Base-by-base conservation (phyloP, 2,329 filamentous ascomycete species). In the Elsinoe batatas region DNA sequence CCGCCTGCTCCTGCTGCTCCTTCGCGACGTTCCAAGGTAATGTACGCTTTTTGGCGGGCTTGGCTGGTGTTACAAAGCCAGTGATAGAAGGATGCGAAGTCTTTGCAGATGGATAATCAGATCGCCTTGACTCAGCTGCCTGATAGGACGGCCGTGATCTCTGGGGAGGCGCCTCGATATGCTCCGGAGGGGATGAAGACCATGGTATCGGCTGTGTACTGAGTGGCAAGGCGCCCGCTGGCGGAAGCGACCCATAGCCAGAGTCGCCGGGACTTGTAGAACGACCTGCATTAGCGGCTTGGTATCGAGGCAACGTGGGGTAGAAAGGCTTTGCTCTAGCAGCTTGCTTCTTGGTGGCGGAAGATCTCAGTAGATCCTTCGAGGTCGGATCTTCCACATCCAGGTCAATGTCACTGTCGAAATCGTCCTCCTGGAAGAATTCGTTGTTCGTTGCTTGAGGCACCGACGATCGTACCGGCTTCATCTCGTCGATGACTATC, bases 401-500 rank as follows among this genome's bases (percentile, higher is more conserved):
- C 20, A 95, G 74, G 56, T 89, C 80, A 17, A 84, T 79, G 62
- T 95, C 90, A 65, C 91, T 87, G 63, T 89, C 88, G 61, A 95
- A 93, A 65, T 95, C 91, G 62, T 91, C 84, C 59, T 90, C 87
- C 58, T 83, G 80, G 60, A 90, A 87, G 58, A 79, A 80, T 8
- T 86, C 79, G 5, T 65, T 58, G n/a, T 61, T 49, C 4, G 53
- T 55, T 33, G 64, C 50, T 36, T 62, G 60, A n/a, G 59, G 59
- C 15, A 60, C 54, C 8, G 60, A 63, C 44, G 60, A 55, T 22
- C 65, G 62, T 6, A 62, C 59, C 10, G 66, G 56, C 56, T 60
- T 62, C 62, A 71, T 69, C 68, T 75, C 72, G 65, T 71, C 69
- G 66, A 75, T 55, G 18, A 62, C 53, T 33, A 68, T 65, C 13